Percentiles rank a stretch among this genome's conserved stretches.
Evolutionary conservation across 2,329 filamentous ascomycete genomes (phyloP).

Genomic region (Rosellinia necatrix): DNA sequence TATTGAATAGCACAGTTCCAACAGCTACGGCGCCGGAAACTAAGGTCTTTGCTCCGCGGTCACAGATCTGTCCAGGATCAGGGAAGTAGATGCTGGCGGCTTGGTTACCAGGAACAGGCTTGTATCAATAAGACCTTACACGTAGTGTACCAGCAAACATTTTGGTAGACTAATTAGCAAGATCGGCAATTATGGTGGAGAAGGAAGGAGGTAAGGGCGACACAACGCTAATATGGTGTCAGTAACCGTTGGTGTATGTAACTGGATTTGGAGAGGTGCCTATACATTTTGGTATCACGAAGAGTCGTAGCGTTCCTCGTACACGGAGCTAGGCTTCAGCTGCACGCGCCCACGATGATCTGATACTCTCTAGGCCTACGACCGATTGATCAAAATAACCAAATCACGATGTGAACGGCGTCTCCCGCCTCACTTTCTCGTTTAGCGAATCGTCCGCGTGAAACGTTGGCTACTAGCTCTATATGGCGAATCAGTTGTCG

Average conservation of each 20-base stretch:
- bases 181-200: conserved; percentile 13
- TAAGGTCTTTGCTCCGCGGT: conserved; percentile 1
- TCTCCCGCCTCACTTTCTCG: too few species aligned
- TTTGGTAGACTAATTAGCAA: conserved; percentile 18
- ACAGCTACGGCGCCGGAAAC: background rate
- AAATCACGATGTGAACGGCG: background rate
- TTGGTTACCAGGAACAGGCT: conserved; percentile 2
- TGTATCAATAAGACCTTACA: background rate
- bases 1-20: conserved; percentile 1
- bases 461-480: background rate
- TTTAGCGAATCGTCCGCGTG: background rate
- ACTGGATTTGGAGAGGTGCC: background rate
- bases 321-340: conserved; percentile 3
- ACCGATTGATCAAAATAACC: background rate
- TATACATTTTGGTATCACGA: too few species aligned
- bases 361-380: background rate
- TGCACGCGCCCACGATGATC: background rate
- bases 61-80: conserved; percentile 4
- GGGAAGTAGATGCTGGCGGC: background rate
- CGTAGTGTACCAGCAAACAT: too few species aligned
- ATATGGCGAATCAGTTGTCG: background rate
- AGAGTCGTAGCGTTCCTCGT: too few species aligned
- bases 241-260: background rate
- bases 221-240: too few species aligned
- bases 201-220: background rate